A percentile compares a stretch with the other conserved stretches of the same genome.
Evolutionary conservation across 2,329 filamentous ascomycete species (phyloP).

Genomic region (Xylariales sp.): DNA sequence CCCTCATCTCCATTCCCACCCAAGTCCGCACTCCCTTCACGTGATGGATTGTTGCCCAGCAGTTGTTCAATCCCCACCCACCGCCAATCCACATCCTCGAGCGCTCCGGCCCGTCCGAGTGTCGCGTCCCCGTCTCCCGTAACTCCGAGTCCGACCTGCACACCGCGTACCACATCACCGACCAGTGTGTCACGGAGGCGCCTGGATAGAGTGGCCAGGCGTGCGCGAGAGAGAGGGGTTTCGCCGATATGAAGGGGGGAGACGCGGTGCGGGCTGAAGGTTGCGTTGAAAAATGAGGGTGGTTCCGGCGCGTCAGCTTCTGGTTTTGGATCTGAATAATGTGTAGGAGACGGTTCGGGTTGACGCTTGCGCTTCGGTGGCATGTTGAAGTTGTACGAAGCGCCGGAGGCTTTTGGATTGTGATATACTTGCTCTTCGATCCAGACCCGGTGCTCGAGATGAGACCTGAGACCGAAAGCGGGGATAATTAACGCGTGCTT

Average conservation of each 20-base stretch:
- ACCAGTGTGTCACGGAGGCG: slow-evolving; percentile 51
- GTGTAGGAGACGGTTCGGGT: background rate
- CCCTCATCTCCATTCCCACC: slow-evolving; percentile 9
- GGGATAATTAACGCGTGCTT: no score
- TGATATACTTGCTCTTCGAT: no score
- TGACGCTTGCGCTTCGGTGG: slow-evolving; percentile 9
- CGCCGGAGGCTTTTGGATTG: background rate
- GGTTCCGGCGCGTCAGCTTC: background rate
- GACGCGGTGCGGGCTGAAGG: slow-evolving; percentile 51
- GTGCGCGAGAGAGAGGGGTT: slow-evolving; percentile 30
- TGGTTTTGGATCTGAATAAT: background rate
- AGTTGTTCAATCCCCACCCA: slow-evolving; percentile 35
- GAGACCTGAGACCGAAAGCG: no score
- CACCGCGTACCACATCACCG: slow-evolving; percentile 55
- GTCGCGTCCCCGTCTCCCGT: slow-evolving; percentile 30
- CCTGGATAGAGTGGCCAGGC: slow-evolving; percentile 39
- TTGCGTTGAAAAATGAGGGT: slow-evolving; percentile 47
- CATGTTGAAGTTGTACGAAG: slow-evolving; percentile 1
- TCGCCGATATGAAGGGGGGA: slow-evolving; percentile 48
- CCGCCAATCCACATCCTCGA: slow-evolving; percentile 43
- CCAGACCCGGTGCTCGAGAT: no score
- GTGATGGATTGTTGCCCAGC: slow-evolving; percentile 16
- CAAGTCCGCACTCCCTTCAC: slow-evolving; percentile 13
- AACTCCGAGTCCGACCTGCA: slow-evolving; percentile 46
- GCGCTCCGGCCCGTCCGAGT: slow-evolving; percentile 34